Evolutionary conservation across 192 early-diverging fungal genomes (phyloP).

Genomic region (Dissophora ornata): DNA sequence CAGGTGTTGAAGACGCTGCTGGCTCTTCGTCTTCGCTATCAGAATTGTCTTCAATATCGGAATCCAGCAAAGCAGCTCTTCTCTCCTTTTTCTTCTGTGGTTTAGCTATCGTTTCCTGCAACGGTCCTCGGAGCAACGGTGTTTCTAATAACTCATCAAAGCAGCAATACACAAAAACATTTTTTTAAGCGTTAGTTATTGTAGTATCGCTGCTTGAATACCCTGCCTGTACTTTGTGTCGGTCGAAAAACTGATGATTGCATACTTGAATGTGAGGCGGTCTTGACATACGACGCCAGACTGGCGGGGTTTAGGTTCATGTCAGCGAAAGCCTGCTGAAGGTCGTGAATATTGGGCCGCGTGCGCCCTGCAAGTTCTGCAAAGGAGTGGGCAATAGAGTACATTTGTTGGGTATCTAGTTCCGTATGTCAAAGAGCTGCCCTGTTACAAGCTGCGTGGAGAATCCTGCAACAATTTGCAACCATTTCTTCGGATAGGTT

Average conservation of each 20-base stretch:
- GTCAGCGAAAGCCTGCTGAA: constrained; percentile 58
- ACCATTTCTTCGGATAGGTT: no score
- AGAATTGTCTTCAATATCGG: constrained; percentile 53
- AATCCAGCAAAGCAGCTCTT: constrained; percentile 23
- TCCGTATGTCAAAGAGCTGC: not conserved
- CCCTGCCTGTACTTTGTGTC: no score
- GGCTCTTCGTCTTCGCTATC: constrained; percentile 51
- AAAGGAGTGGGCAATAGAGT: constrained; percentile 58
- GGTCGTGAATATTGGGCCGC: constrained; percentile 62
- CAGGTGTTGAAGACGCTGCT: constrained; percentile 1
- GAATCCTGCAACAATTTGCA: no score
- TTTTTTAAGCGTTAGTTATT: no score
- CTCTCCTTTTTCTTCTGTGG: constrained; percentile 27
- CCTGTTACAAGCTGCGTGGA: no score
- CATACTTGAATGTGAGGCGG: constrained; percentile 49
- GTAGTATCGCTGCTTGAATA: no score
- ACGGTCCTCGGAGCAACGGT: constrained; percentile 36
- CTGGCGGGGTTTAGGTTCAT: constrained; percentile 46
- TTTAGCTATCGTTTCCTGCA: constrained; percentile 49
- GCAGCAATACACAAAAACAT: no score
- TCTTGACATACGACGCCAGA: constrained; percentile 52
- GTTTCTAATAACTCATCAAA: constrained; percentile 11
- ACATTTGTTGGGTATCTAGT: constrained; percentile 61
- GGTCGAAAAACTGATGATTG: no score
- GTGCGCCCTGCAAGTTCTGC: constrained; percentile 65